Evolutionary conservation across 495 filamentous ascomycete species (phyloP), one percentile per base, ranked within the genome.

Genomic region (Glonium stellatum): DNA sequence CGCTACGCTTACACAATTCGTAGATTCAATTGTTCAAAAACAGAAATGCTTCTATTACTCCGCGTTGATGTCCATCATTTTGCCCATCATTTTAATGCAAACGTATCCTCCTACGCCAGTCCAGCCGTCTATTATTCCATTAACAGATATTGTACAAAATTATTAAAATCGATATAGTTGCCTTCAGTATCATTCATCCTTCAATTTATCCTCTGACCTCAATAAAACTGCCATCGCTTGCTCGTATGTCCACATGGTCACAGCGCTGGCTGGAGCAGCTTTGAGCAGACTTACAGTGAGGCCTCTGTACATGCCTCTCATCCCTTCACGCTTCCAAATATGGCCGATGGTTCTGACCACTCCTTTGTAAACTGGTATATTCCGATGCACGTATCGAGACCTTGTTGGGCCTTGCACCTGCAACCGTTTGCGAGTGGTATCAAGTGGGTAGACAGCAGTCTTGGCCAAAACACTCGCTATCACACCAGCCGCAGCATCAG

Each of bases 191-290:
- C 25, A 55, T 19, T 15, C 31, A 19, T 53, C 48, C 53, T 23
- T 54, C 55, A 47, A 21, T 15, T 58, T 36, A 22, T 55, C 8
- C 37, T 65, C 60, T 52, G 54, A 37, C 12, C 22, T 54, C 46
- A 59, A 23, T 64, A 71, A 36, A 5, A 61, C 47, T 8, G 41
- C 60, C 63, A 76, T 62, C 5, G 79, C 80, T 64, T 82, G 73
- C 74, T 97, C 93, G 74, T 97, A 97, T 1, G 92, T 97, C 93
- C 95, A 99, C 88, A 99, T 93, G 0, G 93, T 99, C 19, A 96
- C 84, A 1, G 93, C 95, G 73, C 90, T 95, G 21, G 95, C 85
- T 49, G 93, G 93, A 31, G 92, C 95, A 15, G 93, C 90, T 77
- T 99, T 99, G 59, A 97, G 62, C 73, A 99, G 71, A 66, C 90